Evolutionary conservation across 2,329 filamentous ascomycete genomes (phyloP), one percentile per base, ranked within the genome.

Genomic region (Colletotrichum plurivorum): DNA sequence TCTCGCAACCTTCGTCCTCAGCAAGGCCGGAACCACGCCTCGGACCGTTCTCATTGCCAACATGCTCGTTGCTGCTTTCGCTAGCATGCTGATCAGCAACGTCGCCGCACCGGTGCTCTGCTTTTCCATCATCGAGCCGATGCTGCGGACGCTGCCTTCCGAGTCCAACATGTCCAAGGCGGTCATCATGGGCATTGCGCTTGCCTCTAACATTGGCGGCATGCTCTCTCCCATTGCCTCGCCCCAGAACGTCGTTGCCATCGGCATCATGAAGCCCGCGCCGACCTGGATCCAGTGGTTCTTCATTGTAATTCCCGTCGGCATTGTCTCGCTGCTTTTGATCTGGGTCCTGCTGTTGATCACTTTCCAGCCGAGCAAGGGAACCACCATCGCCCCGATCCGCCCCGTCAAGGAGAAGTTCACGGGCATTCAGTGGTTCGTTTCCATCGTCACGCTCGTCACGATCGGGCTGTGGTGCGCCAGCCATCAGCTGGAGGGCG

Each of bases 81-180:
- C 97, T 9, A 98, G 94, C 75, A 99, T 99, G 96, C 94, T 97
- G 86, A 98, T 99, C 76, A 97, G 94, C 82, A 99, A 99, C 74
- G 97, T 99, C 31, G 96, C 96, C 1, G 95, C 97, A 1, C 96
- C 96, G 0, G 96, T 99, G 10, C 87, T 99, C 45, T 99, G 96
- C 84, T 98, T 97, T 80, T 97, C 94, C 20, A 98, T 99, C 76
- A 97, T 99, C 69, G 95, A 97, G 90, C 96, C 97, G 4, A 94
- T 99, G 84, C 88, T 99, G 31, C 94, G 96, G 70, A 99, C 98
- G 71, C 87, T 99, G 41, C 93, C 95, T 0, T 88, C 93, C 0
- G 95, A 96, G 76, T 97, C 94, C 16, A 88, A 92, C 80, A 98
- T 98, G 91, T 94, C 94, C 73, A 98, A 97, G 80, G 94, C 96